Conservation (phyloP, 139 green algal species). For the Desmodesmus armatus region DNA sequence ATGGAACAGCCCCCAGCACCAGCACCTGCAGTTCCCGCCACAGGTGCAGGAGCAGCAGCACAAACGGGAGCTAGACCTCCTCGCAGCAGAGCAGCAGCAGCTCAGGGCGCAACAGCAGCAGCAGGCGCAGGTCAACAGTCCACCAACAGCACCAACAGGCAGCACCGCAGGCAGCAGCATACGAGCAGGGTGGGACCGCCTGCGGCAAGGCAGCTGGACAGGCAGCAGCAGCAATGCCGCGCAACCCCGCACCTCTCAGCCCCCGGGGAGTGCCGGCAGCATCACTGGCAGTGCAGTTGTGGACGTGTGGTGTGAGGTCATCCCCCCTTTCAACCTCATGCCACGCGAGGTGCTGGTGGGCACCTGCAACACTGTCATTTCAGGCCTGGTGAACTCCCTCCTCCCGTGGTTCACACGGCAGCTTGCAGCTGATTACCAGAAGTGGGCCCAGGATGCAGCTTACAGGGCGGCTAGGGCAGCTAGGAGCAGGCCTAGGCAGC, state of each 20-base stretch:
- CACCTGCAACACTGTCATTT: conserved; percentile 71
- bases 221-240: conserved; percentile 1
- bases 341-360: conserved; percentile 66
- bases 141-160: too few relatives aligned
- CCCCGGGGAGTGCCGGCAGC: background rate
- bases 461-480: conserved; percentile 48
- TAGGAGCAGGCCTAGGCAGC: background rate
- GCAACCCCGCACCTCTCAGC: background rate
- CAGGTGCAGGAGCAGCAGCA: conserved; percentile 2
- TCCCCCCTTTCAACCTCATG: conserved; percentile 77
- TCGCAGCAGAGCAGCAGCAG: conserved; percentile 14
- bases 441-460: conserved; percentile 51
- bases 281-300: conserved; percentile 36
- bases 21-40: background rate
- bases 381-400: conserved; percentile 58
- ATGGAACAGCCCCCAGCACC: conserved; percentile 33
- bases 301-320: conserved; percentile 64
- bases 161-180: too few relatives aligned
- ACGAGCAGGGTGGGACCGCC: background rate
- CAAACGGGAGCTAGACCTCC: background rate
- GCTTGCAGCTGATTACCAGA: conserved; percentile 64
- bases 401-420: conserved; percentile 72
- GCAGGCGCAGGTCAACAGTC: background rate
- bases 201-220: background rate
- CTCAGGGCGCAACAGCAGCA: background rate